A percentile compares a stretch with the other conserved stretches of the same genome.
phyloP scores from a whole-genome alignment of 176 grass and related monocot species.

The Hsuehochloa calcarea region DNA sequence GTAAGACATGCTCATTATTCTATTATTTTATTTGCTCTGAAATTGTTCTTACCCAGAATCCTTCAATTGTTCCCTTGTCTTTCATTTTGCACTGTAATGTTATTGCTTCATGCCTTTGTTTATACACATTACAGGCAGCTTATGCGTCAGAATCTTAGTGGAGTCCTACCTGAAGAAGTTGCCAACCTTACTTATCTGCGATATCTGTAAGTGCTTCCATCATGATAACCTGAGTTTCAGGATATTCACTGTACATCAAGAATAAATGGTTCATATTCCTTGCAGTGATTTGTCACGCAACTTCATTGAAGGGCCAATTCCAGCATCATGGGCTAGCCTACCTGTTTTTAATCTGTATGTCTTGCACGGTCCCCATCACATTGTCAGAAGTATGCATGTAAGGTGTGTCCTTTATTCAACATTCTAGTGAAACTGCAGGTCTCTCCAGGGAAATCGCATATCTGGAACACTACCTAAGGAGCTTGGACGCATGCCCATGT shows the following conservation, averaged over 20 bases:
- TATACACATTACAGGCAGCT: slow-evolving; percentile 52
- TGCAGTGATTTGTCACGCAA: slow-evolving; percentile 77
- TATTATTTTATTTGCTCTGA: slow-evolving; percentile 9
- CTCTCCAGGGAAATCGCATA: slow-evolving; percentile 77
- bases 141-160: slow-evolving; percentile 62
- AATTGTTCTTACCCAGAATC: not conserved
- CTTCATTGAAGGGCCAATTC: slow-evolving; percentile 68
- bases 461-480: slow-evolving; percentile 71
- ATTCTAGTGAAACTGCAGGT: slow-evolving; percentile 51
- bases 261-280: slow-evolving; percentile 26
- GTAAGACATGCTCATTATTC: slow-evolving; percentile 43
- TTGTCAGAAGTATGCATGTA: slow-evolving; percentile 14
- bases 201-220: slow-evolving; percentile 60
- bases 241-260: slow-evolving; percentile 9
- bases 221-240: slow-evolving; percentile 1
- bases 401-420: slow-evolving; percentile 25
- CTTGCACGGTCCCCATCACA: not conserved
- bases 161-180: slow-evolving; percentile 63
- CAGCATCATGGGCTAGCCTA: slow-evolving; percentile 65
- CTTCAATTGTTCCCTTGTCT: slow-evolving; percentile 18
- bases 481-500: slow-evolving; percentile 58
- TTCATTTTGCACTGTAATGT: not conserved
- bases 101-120: slow-evolving; percentile 5
- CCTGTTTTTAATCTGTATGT: slow-evolving; percentile 66
- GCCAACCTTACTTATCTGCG: slow-evolving; percentile 68